Evolutionary conservation across 352 stramenopile genomes (phyloP), one percentile per base, ranked within the genome.

Genomic region (Phytophthora foliorum): DNA sequence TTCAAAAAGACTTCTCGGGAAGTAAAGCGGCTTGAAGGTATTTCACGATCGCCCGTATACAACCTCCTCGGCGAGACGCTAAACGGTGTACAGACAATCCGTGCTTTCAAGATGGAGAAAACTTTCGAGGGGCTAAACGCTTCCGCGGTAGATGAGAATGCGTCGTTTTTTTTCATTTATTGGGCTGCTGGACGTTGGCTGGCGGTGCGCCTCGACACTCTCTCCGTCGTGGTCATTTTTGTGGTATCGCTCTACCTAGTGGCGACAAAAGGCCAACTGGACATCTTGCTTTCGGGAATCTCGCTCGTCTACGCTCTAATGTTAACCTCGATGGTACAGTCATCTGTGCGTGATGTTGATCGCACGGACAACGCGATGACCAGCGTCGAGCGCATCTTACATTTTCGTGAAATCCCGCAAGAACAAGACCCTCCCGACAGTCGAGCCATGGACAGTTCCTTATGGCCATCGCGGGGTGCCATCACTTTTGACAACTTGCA

Each of bases 21-120:
- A 62, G 72, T 99, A 14, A 98, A 99, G 80, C 85, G 97, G 10
- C 83, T 99, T 19, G 97, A 99, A 65, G 89, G 89, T 9, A 78
- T 98, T 66, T 82, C 68, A 4, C 67, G 79, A 17, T 78, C 89
- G n/a, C 97, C 97, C 13, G 86, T 99, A n/a, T 99, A 98, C 80
- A 89, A 90, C 9, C 77, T 98, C 38, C 84, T 99, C n/a, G 80
- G 79, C 13, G 95, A 99, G 78, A 98, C 84, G 19, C 69, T 99
- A 9, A 88, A 88, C 58, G 97, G 97, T 6, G 79, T 99, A 10
- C 62, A 91, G 2, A 98, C 91, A 5, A 98, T 67, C 38, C 63
- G 63, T 10, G 63, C 57, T 21, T 72, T 72, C 49, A 57, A 59
- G n/a, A 61, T 72, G 99, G 31, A 89, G 90, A 52, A 72, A 58